These are phyloP conservation scores for Aureococcus anophagefferens DNA, from an alignment of 108 stramenopile species.

Conservation along the genomic window DNA sequence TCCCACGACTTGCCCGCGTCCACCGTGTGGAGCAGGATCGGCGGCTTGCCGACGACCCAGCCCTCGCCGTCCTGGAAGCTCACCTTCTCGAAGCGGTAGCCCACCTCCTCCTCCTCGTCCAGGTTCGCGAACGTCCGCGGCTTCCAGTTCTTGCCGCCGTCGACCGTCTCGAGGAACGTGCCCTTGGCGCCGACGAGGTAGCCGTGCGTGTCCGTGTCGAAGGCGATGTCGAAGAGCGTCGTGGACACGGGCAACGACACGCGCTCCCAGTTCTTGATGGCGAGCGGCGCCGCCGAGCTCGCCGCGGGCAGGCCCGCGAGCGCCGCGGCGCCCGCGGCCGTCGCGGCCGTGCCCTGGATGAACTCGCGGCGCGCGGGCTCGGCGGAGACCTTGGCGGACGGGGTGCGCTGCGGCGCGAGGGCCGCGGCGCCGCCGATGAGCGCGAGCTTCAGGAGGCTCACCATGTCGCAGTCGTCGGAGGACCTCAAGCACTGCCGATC, in stretches of 20 bases:
- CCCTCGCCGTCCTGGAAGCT: slow-evolving; percentile 82
- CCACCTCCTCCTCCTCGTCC: slow-evolving; percentile 90
- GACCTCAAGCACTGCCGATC: too few relatives aligned
- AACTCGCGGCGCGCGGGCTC: too few relatives aligned
- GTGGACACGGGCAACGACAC: slow-evolving; percentile 70
- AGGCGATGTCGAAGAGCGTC: slow-evolving; percentile 87
- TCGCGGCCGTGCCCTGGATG: too few relatives aligned
- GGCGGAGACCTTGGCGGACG: too few relatives aligned
- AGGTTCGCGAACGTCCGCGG: slow-evolving; percentile 83
- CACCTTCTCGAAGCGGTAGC: slow-evolving; percentile 68
- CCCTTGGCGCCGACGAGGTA: slow-evolving; percentile 93
- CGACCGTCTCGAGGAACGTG: slow-evolving; percentile 87
- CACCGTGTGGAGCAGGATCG: slow-evolving; percentile 83
- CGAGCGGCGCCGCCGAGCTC: not conserved
- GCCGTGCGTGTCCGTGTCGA: slow-evolving; percentile 78
- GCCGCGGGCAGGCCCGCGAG: too few relatives aligned
- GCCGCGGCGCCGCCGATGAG: too few relatives aligned
- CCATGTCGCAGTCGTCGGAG: too few relatives aligned
- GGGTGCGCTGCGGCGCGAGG: too few relatives aligned
- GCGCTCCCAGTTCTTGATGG: slow-evolving; percentile 49
- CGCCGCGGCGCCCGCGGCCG: too few relatives aligned
- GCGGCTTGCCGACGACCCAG: slow-evolving; percentile 90
- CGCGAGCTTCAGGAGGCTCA: too few relatives aligned
- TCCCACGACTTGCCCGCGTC: slow-evolving; percentile 72
- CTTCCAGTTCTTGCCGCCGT: slow-evolving; percentile 85